These are phyloP conservation scores for Carallia pectinifolia DNA, from an alignment of 345 rosid genomes.

Conservation along the genomic window DNA sequence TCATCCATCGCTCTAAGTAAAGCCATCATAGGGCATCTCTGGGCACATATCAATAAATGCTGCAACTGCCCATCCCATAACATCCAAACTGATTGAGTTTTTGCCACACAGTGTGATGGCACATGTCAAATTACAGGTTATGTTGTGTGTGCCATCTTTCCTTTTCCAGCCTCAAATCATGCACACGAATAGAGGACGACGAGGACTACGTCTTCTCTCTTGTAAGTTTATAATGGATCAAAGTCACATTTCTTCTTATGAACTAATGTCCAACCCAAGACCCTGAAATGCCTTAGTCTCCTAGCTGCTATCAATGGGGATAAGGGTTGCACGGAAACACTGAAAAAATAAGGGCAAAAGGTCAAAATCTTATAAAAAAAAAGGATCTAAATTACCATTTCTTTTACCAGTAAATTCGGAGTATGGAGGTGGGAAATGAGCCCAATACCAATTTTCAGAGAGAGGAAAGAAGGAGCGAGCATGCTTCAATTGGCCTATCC, in stretches of 20 bases:
- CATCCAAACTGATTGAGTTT: background rate
- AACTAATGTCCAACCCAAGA: background rate
- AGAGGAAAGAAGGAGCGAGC: background rate
- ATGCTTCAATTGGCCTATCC: background rate
- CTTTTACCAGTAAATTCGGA: too few relatives aligned
- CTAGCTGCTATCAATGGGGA: background rate
- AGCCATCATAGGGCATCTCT: background rate
- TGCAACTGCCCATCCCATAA: background rate
- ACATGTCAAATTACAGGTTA: background rate
- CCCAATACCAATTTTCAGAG: background rate
- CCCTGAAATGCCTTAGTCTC: background rate
- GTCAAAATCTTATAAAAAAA: too few relatives aligned
- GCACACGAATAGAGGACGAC: background rate
- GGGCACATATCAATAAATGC: background rate
- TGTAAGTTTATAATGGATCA: background rate
- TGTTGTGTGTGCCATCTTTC: background rate
- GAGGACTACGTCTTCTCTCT: background rate
- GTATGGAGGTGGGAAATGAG: background rate
- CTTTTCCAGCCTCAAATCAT: background rate
- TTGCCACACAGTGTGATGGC: background rate
- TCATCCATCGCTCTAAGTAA: background rate
- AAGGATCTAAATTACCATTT: too few relatives aligned
- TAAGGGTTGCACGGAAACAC: background rate
- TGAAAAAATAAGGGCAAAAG: background rate
- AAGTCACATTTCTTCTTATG: background rate